Conservation (phyloP, 495 filamentous ascomycete species). For the Clavariopsis aquatica region DNA sequence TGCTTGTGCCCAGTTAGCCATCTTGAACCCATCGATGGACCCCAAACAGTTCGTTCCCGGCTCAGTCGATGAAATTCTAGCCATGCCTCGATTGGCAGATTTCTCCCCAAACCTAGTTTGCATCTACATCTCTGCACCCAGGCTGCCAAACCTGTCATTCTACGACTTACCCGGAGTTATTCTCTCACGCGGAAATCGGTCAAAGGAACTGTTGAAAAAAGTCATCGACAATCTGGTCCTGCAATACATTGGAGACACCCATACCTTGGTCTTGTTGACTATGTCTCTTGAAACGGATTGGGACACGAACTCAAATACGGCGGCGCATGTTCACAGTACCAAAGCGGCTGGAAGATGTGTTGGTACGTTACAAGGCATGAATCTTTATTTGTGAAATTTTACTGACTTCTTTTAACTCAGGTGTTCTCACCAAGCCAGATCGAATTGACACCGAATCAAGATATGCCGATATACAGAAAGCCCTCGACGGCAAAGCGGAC, state of each 20-base stretch:
- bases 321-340: not conserved
- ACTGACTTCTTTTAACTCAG: not conserved
- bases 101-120: slow-evolving; percentile 79
- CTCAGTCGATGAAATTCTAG: not conserved
- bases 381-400: too few species aligned
- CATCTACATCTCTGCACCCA: slow-evolving; percentile 69
- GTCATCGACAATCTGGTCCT: slow-evolving; percentile 69
- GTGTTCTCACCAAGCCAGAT: slow-evolving; percentile 78
- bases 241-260: slow-evolving; percentile 63
- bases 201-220: slow-evolving; percentile 64
- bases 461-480: slow-evolving; percentile 57
- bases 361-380: slow-evolving; percentile 45
- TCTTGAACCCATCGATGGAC: slow-evolving; percentile 59
- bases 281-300: slow-evolving; percentile 64
- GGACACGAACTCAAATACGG: not conserved
- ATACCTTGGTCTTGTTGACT: slow-evolving; percentile 73
- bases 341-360: not conserved
- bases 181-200: slow-evolving; percentile 58
- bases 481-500: slow-evolving; percentile 58
- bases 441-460: slow-evolving; percentile 54
- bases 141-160: slow-evolving; percentile 70
- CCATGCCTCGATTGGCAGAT: slow-evolving; percentile 50
- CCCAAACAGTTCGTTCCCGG: slow-evolving; percentile 50
- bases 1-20: slow-evolving; percentile 70
- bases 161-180: slow-evolving; percentile 83